Base-by-base conservation (phyloP, 306 rosid genomes). In the Dalbergia cultrata region DNA sequence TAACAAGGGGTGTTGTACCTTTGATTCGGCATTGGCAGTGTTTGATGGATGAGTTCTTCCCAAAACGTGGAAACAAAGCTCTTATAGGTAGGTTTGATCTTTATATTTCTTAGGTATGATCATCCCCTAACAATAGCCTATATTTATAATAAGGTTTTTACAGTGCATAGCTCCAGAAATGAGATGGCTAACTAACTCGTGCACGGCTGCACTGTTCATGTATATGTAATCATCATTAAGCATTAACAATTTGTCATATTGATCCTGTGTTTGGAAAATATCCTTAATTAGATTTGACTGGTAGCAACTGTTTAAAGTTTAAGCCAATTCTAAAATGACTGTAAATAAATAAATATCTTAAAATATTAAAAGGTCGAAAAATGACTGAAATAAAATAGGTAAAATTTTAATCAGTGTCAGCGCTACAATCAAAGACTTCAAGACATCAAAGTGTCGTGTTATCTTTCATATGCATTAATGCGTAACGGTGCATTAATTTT, bases 11-110 rank as follows among this genome's bases (percentile, higher is more conserved):
- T 0, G 57, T 0, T 16, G 3, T 10, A 90, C 97, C 94, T 88
- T 83, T 50, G 79, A 59, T 80, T 90, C 54, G 72, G 31, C 93
- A 88, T 90, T 80, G 76, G n/a, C 8, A 52, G 44, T 56, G n/a
- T n/a, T n/a, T n/a, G n/a, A 44, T 72, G 37, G 61, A 73, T 60
- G 83, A 31, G 18, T 62, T 33, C 63, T 53, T 73, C 89, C 76
- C 77, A 70, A 81, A 77, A 83, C 86, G 83, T 80, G 86, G 80
- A 79, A 75, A 54, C 74, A 65, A 84, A 57, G 79, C 76, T 80
- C 83, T 84, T 82, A 26, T 26, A 26, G 31, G 31, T 26, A 85
- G 73, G 65, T 74, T 74, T 76, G 80, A 80, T 73, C 65, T 39
- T 79, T 47, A 69, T 76, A 37, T 53, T 31, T 31, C 26, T 19